Conservation (phyloP, 176 grass and related monocot genomes). For the Areca catechu region DNA sequence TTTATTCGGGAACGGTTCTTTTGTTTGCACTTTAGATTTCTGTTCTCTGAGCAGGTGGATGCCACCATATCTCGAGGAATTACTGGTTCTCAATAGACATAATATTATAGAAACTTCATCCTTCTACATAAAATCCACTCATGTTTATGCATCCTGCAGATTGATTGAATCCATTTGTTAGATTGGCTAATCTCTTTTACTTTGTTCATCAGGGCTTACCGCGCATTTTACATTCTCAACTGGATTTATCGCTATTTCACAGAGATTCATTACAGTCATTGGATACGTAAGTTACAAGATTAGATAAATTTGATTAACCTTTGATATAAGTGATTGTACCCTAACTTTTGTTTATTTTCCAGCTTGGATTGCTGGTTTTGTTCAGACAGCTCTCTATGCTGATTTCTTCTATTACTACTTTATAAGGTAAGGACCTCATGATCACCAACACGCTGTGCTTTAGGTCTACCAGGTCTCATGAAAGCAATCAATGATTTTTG, state of each 20-base stretch:
- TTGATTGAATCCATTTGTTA: too few species aligned
- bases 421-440: slow-evolving; percentile 46
- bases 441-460: background rate
- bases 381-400: slow-evolving; percentile 85
- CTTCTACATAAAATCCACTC: too few species aligned
- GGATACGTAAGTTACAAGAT: slow-evolving; percentile 51
- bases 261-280: slow-evolving; percentile 60
- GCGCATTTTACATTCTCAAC: slow-evolving; percentile 88
- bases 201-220: slow-evolving; percentile 58
- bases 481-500: background rate
- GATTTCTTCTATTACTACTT: slow-evolving; percentile 99
- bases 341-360: background rate
- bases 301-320: background rate
- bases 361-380: slow-evolving; percentile 89
- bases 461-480: background rate
- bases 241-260: slow-evolving; percentile 92
- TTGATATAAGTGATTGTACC: background rate
- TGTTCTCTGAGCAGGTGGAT: too few species aligned
- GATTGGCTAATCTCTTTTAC: too few species aligned
- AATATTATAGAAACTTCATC: too few species aligned
- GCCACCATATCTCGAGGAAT: too few species aligned
- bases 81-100: too few species aligned
- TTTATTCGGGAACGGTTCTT: too few species aligned
- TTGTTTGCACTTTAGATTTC: too few species aligned
- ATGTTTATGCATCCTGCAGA: too few species aligned